These are phyloP conservation scores for Diaporthe longicolla DNA, from an alignment of 2,329 filamentous ascomycete genomes.

Conservation along the genomic window DNA sequence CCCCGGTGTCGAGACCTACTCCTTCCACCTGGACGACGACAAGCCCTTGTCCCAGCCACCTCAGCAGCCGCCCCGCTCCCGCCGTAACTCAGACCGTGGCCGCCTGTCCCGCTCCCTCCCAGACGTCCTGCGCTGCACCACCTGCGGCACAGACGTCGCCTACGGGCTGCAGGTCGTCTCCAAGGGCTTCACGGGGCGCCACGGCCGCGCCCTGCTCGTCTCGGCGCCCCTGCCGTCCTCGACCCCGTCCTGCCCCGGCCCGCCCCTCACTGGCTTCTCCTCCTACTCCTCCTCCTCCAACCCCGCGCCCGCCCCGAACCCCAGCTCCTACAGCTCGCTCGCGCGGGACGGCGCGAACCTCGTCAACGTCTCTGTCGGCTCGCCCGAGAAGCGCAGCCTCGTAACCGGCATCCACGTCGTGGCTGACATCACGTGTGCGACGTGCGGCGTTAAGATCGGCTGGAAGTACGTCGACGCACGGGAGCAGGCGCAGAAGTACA, in stretches of 20 bases:
- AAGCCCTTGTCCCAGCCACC: conserved; percentile 47
- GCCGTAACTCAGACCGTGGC: conserved; percentile 43
- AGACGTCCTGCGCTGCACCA: conserved; percentile 70
- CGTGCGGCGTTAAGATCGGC: conserved; percentile 70
- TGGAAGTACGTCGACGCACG: conserved; percentile 79
- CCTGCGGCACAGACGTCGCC: conserved; percentile 73
- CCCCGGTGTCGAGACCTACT: conserved; percentile 43
- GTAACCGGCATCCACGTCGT: conserved; percentile 75
- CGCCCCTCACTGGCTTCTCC: conserved; percentile 45
- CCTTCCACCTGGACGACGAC: conserved; percentile 42
- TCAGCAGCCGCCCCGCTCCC: conserved; percentile 31
- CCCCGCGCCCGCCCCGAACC: conserved; percentile 42
- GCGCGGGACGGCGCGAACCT: conserved; percentile 52
- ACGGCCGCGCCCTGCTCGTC: conserved; percentile 75
- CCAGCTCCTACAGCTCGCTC: conserved; percentile 38
- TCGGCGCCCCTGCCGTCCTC: conserved; percentile 48
- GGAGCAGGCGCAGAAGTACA: conserved; percentile 73
- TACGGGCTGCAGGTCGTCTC: conserved; percentile 73
- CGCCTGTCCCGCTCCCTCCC: conserved; percentile 62
- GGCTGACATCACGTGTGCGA: conserved; percentile 71
- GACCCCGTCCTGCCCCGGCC: conserved; percentile 38
- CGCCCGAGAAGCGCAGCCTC: conserved; percentile 68
- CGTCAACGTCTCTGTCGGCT: conserved; percentile 69
- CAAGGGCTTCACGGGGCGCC: conserved; percentile 76
- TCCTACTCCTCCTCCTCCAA: conserved; percentile 37